Conservation (phyloP, 345 rosid genomes). For the Melaleuca quinquenervia region DNA sequence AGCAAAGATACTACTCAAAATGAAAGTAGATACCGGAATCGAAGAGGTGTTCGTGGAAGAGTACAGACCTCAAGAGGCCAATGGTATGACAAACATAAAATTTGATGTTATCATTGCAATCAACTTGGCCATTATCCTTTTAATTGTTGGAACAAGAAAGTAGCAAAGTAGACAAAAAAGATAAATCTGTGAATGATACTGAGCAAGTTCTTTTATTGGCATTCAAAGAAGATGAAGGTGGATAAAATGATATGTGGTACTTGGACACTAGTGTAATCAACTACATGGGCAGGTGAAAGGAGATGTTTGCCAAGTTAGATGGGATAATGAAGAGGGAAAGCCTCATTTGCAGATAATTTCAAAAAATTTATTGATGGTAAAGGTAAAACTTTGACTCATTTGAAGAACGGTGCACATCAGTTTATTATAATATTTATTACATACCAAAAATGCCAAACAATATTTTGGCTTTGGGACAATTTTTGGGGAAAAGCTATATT, state of each 20-base stretch:
- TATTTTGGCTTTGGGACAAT: not conserved
- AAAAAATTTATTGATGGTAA: not conserved
- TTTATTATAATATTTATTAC: not conserved
- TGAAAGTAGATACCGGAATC: too few species aligned
- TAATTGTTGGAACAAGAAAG: not conserved
- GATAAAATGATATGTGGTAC: not conserved
- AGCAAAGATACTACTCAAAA: too few species aligned
- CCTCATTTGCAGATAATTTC: not conserved
- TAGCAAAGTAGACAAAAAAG: not conserved
- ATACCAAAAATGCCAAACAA: not conserved
- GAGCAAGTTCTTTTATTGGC: not conserved
- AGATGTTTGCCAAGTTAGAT: not conserved
- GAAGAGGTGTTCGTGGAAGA: too few species aligned
- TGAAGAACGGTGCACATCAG: not conserved
- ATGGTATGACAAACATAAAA: too few species aligned
- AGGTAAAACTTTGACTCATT: not conserved
- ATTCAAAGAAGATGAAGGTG: not conserved
- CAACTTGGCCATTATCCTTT: not conserved
- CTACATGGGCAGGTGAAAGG: not conserved
- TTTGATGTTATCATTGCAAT: not conserved
- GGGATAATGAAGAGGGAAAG: not conserved
- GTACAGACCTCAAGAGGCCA: too few species aligned
- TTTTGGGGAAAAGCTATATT: not conserved
- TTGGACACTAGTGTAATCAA: not conserved
- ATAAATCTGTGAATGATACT: not conserved